phyloP scores from a whole-genome alignment of 495 filamentous ascomycete species.

The Talaromyces proteolyticus region DNA sequence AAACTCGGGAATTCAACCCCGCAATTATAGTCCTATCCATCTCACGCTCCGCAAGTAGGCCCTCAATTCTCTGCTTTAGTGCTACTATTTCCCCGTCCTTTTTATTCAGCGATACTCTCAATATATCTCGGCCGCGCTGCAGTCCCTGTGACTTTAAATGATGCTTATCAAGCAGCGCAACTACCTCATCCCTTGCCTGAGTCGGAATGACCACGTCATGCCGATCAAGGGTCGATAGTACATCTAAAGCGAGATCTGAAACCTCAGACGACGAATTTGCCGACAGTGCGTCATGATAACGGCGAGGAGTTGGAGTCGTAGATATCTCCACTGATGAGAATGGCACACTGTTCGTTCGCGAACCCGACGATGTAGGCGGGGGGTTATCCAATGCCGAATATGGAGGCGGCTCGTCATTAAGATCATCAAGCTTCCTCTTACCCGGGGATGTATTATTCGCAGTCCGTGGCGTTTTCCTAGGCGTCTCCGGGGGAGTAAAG shows the following conservation, averaged over 20 bases:
- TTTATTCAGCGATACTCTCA: slow-evolving; percentile 51
- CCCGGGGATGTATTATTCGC: slow-evolving; percentile 41
- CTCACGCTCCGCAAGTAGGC: slow-evolving; percentile 23
- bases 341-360: slow-evolving; percentile 8
- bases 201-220: slow-evolving; percentile 38
- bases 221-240: slow-evolving; percentile 44
- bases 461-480: slow-evolving; percentile 40
- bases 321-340: slow-evolving; percentile 27
- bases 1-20: slow-evolving; percentile 8
- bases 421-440: slow-evolving; percentile 44
- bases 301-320: slow-evolving; percentile 44
- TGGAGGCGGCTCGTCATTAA: slow-evolving; percentile 9
- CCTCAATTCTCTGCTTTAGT: slow-evolving; percentile 40
- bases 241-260: slow-evolving; percentile 44
- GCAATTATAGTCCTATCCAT: slow-evolving; percentile 40
- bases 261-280: slow-evolving; percentile 19
- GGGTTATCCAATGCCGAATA: neutral
- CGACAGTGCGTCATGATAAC: slow-evolving; percentile 32
- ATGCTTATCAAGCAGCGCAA: slow-evolving; percentile 46
- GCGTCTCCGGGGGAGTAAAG: slow-evolving; percentile 34
- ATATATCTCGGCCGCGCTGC: slow-evolving; percentile 55
- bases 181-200: slow-evolving; percentile 33
- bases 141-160: slow-evolving; percentile 52
- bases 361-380: slow-evolving; percentile 8
- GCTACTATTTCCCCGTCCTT: slow-evolving; percentile 55